Percentiles rank a stretch among this genome's conserved stretches.
These are phyloP conservation scores for Blastobotrys ciferrii DNA, from an alignment of 1,139 yeast species.

Conservation along the genomic window DNA sequence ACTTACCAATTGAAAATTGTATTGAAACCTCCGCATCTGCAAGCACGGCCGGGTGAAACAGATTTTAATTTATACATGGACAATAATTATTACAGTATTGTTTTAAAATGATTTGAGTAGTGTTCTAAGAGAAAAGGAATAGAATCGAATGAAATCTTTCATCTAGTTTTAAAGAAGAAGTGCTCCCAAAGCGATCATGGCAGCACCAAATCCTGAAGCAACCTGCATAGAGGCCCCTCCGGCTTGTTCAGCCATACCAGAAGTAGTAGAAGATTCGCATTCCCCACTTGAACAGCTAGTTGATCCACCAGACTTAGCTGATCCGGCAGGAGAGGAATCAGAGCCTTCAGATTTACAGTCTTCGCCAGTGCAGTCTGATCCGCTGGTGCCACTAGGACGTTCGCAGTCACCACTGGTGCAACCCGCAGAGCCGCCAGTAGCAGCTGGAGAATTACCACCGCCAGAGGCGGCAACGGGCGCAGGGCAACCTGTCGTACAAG, in stretches of 20 bases:
- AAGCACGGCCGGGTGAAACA: no score
- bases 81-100: no score
- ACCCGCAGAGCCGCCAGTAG: constrained; percentile 1
- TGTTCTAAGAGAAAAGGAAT: not conserved
- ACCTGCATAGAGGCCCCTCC: not conserved
- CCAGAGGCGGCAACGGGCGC: not conserved
- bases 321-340: not conserved
- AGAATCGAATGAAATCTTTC: not conserved
- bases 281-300: not conserved
- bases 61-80: no score
- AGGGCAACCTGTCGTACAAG: not conserved
- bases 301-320: not conserved
- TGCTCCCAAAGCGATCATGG: constrained; percentile 1
- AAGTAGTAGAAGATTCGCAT: not conserved
- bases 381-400: not conserved
- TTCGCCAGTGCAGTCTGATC: not conserved
- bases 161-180: not conserved
- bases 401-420: not conserved
- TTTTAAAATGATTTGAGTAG: not conserved
- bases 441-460: constrained; percentile 1
- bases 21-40: no score
- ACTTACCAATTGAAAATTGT: no score
- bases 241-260: not conserved
- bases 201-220: constrained; percentile 5
- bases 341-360: not conserved